Percentiles rank a stretch among this genome's conserved stretches.
phyloP scores from a whole-genome alignment of 2,329 filamentous ascomycete genomes.

The Chaetomium sp. region DNA sequence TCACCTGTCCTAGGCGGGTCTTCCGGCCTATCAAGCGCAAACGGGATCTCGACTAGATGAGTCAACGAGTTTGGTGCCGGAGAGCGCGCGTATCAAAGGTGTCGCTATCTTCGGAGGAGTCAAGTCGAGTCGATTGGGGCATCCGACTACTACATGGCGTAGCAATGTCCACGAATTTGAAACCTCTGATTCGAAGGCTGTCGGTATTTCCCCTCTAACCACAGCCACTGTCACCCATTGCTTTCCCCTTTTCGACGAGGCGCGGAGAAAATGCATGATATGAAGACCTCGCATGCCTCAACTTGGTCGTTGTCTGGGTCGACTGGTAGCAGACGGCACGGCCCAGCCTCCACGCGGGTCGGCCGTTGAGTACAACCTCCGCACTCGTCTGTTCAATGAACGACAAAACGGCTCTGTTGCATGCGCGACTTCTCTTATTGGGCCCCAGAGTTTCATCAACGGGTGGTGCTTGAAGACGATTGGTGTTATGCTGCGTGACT shows the following conservation, averaged over 20 bases:
- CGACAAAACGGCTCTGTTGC: constrained; percentile 12
- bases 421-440: constrained; percentile 26
- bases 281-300: constrained; percentile 16
- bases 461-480: constrained; percentile 7
- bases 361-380: constrained; percentile 12
- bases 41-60: not conserved
- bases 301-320: not conserved
- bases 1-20: not conserved
- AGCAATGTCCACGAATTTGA: constrained; percentile 18
- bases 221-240: not conserved
- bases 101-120: not conserved
- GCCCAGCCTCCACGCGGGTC: not conserved
- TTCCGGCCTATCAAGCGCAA: not conserved
- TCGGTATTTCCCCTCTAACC: not conserved
- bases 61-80: not conserved
- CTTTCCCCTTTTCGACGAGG: constrained; percentile 1
- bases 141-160: not conserved
- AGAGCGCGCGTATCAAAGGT: not conserved
- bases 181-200: constrained; percentile 21
- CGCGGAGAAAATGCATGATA: constrained; percentile 24
- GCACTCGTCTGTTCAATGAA: not conserved
- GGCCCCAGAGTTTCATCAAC: constrained; percentile 13
- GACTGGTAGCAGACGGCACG: not conserved
- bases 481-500: constrained; percentile 7
- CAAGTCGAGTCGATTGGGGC: not conserved